Conservation (phyloP, 768 basidiomycete genomes). For the Lentinula guzmanii region DNA sequence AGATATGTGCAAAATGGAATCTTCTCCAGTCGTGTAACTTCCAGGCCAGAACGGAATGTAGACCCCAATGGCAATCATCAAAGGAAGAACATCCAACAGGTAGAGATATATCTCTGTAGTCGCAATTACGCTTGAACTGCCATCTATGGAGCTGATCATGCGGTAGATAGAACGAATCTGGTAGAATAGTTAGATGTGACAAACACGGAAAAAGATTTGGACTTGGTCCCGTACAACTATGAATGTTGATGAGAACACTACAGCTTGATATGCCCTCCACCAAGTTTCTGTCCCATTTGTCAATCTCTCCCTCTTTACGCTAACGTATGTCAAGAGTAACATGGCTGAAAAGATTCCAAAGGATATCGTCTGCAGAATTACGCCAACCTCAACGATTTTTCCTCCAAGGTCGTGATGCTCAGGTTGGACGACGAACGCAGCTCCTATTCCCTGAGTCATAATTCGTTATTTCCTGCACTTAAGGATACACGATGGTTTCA, state of each 20-base stretch:
- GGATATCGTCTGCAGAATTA: constrained; percentile 18
- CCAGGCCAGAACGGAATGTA: constrained; percentile 22
- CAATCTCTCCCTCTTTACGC: constrained; percentile 9
- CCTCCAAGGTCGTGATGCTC: constrained; percentile 8
- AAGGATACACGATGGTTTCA: not conserved
- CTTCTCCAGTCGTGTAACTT: constrained; percentile 13
- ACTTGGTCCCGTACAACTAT: constrained; percentile 17
- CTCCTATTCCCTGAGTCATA: constrained; percentile 16
- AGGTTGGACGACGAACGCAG: constrained; percentile 11
- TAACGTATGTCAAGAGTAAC: constrained; percentile 7
- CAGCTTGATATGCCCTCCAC: constrained; percentile 12
- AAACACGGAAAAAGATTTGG: not conserved
- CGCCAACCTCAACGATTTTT: constrained; percentile 18
- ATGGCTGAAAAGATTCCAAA: constrained; percentile 17
- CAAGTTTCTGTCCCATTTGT: constrained; percentile 11
- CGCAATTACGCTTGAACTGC: constrained; percentile 14
- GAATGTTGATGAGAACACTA: constrained; percentile 18
- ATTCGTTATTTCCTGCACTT: not conserved
- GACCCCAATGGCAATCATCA: constrained; percentile 17
- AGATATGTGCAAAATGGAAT: not conserved
- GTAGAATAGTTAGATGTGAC: not conserved
- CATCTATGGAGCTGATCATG: constrained; percentile 15
- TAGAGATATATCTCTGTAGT: constrained; percentile 23
- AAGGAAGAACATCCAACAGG: constrained; percentile 20
- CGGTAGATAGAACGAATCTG: constrained; percentile 24